Conservation (phyloP, 129 eudicot species). For the Smallanthus sonchifolius region DNA sequence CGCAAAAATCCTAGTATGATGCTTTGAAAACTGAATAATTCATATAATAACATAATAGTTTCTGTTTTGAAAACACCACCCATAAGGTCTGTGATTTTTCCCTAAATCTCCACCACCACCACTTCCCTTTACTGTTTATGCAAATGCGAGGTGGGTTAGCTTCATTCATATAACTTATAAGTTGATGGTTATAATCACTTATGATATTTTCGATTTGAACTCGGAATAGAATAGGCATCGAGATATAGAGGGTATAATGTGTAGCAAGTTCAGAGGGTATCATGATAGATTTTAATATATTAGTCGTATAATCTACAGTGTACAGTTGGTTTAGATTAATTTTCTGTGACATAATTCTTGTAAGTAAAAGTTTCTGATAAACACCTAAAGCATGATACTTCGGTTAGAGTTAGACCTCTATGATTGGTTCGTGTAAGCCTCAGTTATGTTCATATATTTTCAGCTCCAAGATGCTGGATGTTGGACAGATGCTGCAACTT, state of each 20-base stretch:
- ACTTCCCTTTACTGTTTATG: no score
- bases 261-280: no score
- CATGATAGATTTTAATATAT: not conserved
- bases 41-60: not conserved
- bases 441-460: conserved; percentile 15
- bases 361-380: not conserved
- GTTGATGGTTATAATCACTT: no score
- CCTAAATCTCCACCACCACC: no score
- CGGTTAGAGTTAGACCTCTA: not conserved
- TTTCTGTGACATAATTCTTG: not conserved
- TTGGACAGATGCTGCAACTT: conserved; percentile 99
- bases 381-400: conserved; percentile 1
- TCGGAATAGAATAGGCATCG: no score
- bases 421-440: conserved; percentile 3
- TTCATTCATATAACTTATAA: no score
- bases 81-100: no score
- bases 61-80: no score
- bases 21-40: not conserved
- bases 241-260: no score
- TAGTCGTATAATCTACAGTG: no score
- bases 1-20: not conserved
- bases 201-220: no score
- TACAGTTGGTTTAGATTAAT: not conserved
- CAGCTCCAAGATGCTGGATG: conserved; percentile 99
- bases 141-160: no score